Evolutionary conservation across 441 rosid species (phyloP).

Genomic region (Gossypium davidsonii): DNA sequence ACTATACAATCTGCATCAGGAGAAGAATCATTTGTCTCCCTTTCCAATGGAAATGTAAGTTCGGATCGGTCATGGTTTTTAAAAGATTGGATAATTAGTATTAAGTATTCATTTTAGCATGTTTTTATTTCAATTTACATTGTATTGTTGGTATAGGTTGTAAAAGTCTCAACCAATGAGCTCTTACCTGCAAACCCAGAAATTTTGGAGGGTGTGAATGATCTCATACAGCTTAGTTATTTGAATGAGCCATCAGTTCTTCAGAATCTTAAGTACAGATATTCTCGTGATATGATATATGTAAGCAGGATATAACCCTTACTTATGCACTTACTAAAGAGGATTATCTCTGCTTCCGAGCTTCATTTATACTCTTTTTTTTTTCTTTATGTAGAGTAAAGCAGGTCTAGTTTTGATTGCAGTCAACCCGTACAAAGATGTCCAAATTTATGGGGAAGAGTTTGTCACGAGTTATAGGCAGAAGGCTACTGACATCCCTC

Average conservation of each 20-base stretch:
- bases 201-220: conserved; percentile 80
- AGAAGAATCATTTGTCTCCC: conserved; percentile 55
- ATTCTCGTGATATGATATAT: conserved; percentile 64
- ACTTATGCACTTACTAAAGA: background rate
- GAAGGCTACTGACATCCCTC: conserved; percentile 61
- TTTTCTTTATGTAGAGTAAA: conserved; percentile 55
- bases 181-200: conserved; percentile 95
- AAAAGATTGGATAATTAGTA: conserved; percentile 5
- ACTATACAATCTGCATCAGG: conserved; percentile 69
- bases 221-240: conserved; percentile 91
- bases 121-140: conserved; percentile 21
- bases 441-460: conserved; percentile 59
- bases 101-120: conserved; percentile 12
- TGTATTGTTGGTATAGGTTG: conserved; percentile 43
- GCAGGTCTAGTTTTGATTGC: conserved; percentile 92
- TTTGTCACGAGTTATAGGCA: conserved; percentile 51
- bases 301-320: conserved; percentile 43
- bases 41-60: conserved; percentile 69
- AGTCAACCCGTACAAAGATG: conserved; percentile 73
- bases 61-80: conserved; percentile 1
- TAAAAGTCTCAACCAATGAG: conserved; percentile 59
- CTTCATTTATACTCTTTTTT: conserved; percentile 16
- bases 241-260: conserved; percentile 93
- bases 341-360: conserved; percentile 13
- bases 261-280: conserved; percentile 72